phyloP scores from a whole-genome alignment of 2,329 filamentous ascomycete genomes.

The Chaetomiaceae sp. region DNA sequence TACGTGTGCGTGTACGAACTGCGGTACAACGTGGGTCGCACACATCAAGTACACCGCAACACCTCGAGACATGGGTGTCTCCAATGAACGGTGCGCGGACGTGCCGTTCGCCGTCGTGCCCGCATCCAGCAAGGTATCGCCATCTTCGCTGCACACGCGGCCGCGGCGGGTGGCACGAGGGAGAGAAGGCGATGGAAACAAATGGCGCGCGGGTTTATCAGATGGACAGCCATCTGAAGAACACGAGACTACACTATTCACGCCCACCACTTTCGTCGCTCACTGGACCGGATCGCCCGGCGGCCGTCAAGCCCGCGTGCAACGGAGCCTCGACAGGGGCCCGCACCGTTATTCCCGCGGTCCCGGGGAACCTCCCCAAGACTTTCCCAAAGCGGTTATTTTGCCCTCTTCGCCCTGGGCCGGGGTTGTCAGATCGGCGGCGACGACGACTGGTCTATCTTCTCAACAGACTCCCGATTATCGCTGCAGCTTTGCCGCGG shows the following conservation, averaged over 20 bases:
- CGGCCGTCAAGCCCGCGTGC: background rate
- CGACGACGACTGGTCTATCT: background rate
- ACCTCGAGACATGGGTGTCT: too few species aligned
- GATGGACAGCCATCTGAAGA: too few species aligned
- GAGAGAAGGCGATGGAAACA: too few species aligned
- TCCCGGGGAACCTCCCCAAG: background rate
- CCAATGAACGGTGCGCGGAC: too few species aligned
- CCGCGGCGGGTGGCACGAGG: too few species aligned
- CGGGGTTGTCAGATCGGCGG: background rate
- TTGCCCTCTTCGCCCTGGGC: conserved; percentile 9
- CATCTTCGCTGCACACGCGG: background rate
- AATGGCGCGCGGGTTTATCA: too few species aligned
- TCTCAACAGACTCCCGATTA: too few species aligned
- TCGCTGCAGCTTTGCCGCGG: too few species aligned
- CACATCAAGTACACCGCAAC: too few species aligned
- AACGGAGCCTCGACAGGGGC: background rate
- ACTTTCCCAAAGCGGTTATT: conserved; percentile 7
- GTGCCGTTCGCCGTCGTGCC: background rate
- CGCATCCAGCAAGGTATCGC: background rate
- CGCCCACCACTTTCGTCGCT: background rate
- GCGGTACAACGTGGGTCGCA: too few species aligned
- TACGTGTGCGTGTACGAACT: background rate
- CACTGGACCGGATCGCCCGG: background rate
- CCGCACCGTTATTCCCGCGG: background rate
- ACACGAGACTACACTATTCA: too few species aligned